Base-by-base conservation (phyloP, 2,329 filamentous ascomycete genomes). In the Colletotrichum sp. region DNA sequence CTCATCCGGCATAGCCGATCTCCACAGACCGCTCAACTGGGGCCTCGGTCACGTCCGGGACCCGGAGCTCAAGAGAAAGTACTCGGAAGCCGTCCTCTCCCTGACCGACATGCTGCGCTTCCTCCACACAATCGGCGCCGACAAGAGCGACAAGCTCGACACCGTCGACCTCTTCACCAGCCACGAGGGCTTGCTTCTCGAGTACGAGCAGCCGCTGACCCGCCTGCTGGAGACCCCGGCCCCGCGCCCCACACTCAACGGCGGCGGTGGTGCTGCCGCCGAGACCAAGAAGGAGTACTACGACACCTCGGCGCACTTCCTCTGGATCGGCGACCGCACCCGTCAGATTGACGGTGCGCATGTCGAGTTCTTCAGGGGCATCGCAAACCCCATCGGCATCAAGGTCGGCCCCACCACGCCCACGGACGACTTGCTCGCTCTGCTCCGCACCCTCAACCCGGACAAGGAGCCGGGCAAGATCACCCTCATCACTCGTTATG, bases 301-400 rank as follows among this genome's bases (percentile, higher is more conserved):
- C 87, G 94, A 98, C 86, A 99, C 96, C 0, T 98, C 95, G 6
- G 95, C 95, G 0, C 97, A 99, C 84, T 99, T 99, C 88, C 91
- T 99, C 84, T 99, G 97, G 97, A 98, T 99, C 80, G 97, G 97
- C 71, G 97, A 99, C 85, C 95, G 97, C 79, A 99, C 97, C 3
- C 92, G 97, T 63, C 96, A 99, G 86, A 92, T 98, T 62, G 94
- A 97, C 82, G 95, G 96, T 80, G 96, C 94, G 0, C 97, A 99
- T 85, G 94, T 99, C 77, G 97, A 99, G 86, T 99, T 98, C 89
- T 98, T 99, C 90, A 94, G 97, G 62, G 97, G 97, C 75, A 94
- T 99, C 79, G 94, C 95, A 81, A 99, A 99, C 87, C 97, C 97
- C 1, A 95, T 99, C 80, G 97, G 97, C 77, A 93, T 99, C 86